A percentile compares a stretch with the other conserved stretches of the same genome.
phyloP scores from a whole-genome alignment of 495 filamentous ascomycete genomes.

The Xylaria sp. region DNA sequence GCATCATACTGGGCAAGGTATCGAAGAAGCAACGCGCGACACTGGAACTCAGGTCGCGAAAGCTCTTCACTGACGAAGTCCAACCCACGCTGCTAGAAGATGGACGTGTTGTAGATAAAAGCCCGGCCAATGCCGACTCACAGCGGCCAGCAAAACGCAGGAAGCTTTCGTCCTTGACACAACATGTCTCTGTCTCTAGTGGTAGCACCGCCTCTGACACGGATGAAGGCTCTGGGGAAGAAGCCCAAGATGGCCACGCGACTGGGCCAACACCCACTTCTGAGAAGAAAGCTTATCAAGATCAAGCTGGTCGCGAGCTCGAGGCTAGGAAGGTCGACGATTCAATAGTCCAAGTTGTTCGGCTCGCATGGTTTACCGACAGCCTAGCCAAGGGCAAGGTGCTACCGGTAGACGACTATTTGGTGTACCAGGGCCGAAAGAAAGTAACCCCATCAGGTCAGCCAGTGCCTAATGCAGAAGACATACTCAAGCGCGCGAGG shows the following conservation, averaged over 20 bases:
- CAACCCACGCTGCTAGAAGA: conserved; percentile 25
- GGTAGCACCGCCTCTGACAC: neutral
- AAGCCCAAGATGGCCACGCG: neutral
- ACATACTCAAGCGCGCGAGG: conserved; percentile 43
- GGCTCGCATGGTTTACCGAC: conserved; percentile 75
- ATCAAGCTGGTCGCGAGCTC: conserved; percentile 22
- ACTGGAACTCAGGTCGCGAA: conserved; percentile 74
- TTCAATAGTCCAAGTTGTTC: conserved; percentile 69
- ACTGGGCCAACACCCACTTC: neutral
- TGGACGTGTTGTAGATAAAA: conserved; percentile 17
- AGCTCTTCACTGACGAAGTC: conserved; percentile 68
- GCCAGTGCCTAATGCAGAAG: conserved; percentile 24
- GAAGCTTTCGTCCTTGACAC: conserved; percentile 31
- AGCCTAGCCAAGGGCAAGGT: conserved; percentile 61
- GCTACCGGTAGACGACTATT: conserved; percentile 66
- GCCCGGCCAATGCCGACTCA: neutral
- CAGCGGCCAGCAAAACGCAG: conserved; percentile 43
- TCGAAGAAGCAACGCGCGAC: conserved; percentile 70
- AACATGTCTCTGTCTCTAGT: neutral
- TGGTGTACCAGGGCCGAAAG: conserved; percentile 69
- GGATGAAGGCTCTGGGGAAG: conserved; percentile 2
- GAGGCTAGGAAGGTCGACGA: conserved; percentile 22
- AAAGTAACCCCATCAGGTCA: conserved; percentile 21
- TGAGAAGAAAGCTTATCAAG: neutral
- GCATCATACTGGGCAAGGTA: conserved; percentile 75